Evolutionary conservation across 2,329 filamentous ascomycete genomes (phyloP).

Genomic region (Scortechinia acanthostroma): DNA sequence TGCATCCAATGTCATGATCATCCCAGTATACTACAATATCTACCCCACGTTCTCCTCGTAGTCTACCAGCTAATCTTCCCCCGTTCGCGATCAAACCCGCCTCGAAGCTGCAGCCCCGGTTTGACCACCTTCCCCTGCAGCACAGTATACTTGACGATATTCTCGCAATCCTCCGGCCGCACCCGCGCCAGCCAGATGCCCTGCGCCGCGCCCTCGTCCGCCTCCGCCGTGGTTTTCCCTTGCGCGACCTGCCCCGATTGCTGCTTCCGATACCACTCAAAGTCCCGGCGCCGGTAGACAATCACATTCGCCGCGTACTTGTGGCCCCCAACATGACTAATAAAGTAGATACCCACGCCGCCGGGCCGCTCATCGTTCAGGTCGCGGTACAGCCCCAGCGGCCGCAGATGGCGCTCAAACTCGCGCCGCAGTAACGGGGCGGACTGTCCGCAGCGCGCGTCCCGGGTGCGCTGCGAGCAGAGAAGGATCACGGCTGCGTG

Average conservation of each 20-base stretch:
- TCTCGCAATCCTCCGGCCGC: slow-evolving; percentile 23
- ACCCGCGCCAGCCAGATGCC: slow-evolving; percentile 15
- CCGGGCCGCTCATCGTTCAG: slow-evolving; percentile 55
- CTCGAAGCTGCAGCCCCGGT: slow-evolving; percentile 49
- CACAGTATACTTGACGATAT: slow-evolving; percentile 57
- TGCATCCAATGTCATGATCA: too few relatives aligned
- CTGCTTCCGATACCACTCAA: neutral
- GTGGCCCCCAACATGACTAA: slow-evolving; percentile 63
- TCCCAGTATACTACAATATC: too few relatives aligned
- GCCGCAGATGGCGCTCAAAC: slow-evolving; percentile 58
- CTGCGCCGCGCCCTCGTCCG: slow-evolving; percentile 8
- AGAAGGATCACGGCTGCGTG: slow-evolving; percentile 62
- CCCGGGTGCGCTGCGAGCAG: slow-evolving; percentile 61
- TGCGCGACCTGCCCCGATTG: too few relatives aligned
- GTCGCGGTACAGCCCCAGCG: slow-evolving; percentile 58
- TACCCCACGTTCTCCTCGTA: too few relatives aligned
- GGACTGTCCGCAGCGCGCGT: slow-evolving; percentile 62
- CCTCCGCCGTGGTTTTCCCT: neutral
- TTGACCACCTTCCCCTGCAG: slow-evolving; percentile 63
- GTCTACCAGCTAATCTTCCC: slow-evolving; percentile 56
- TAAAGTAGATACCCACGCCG: slow-evolving; percentile 63
- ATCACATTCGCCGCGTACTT: slow-evolving; percentile 65
- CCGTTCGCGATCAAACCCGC: slow-evolving; percentile 56
- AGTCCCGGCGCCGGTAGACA: slow-evolving; percentile 38
- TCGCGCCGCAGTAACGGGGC: slow-evolving; percentile 56